Conservation (phyloP, 2,329 filamentous ascomycete species). For the Septoria petroselini region DNA sequence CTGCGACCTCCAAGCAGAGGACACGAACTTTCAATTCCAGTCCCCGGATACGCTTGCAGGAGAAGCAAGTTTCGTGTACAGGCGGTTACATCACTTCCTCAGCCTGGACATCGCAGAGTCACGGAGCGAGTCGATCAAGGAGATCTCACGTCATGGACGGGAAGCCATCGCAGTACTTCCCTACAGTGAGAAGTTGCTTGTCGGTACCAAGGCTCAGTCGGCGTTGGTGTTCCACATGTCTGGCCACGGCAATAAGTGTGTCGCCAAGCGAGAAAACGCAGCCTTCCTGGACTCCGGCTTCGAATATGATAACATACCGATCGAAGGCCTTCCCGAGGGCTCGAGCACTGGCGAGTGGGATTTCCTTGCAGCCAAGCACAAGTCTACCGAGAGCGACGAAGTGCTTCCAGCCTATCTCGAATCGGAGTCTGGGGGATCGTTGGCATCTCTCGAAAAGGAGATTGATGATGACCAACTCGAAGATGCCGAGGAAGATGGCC, state of each 20-base stretch:
- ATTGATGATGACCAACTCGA: constrained; percentile 51
- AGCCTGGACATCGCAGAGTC: constrained; percentile 13
- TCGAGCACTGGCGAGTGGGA: constrained; percentile 27
- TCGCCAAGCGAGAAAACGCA: constrained; percentile 33
- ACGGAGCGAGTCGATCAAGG: constrained; percentile 6
- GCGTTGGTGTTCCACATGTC: constrained; percentile 32
- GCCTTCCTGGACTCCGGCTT: constrained; percentile 21
- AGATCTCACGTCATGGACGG: constrained; percentile 25
- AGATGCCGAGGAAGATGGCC: constrained; percentile 38
- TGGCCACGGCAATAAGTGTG: constrained; percentile 15
- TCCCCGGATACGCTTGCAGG: constrained; percentile 20
- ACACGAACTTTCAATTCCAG: constrained; percentile 30
- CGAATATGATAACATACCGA: constrained; percentile 15
- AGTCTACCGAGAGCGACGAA: constrained; percentile 39
- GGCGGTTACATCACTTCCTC: constrained; percentile 33
- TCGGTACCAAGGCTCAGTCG: constrained; percentile 29
- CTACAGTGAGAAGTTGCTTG: constrained; percentile 29
- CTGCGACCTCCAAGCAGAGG: constrained; percentile 18
- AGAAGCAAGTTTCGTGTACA: constrained; percentile 30
- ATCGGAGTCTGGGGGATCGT: constrained; percentile 13
- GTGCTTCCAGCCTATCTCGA: constrained; percentile 20
- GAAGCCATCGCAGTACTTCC: constrained; percentile 34
- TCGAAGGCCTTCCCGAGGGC: constrained; percentile 17
- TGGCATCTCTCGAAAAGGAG: constrained; percentile 24
- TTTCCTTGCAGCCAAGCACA: constrained; percentile 30